Base-by-base conservation (phyloP, 2,329 filamentous ascomycete genomes). In the Cordyceps farinosa region DNA sequence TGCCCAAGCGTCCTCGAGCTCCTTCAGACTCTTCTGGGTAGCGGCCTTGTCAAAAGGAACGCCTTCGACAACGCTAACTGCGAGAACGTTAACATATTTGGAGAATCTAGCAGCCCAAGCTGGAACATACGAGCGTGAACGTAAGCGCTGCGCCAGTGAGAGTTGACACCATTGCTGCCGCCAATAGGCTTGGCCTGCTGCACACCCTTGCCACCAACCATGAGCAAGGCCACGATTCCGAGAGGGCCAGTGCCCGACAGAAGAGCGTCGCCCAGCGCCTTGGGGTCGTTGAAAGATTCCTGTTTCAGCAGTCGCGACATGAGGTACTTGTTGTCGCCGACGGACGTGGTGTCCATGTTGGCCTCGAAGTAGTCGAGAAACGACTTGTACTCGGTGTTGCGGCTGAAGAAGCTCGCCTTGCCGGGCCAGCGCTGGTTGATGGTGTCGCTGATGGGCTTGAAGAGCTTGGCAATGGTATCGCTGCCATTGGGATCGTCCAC, bases 151-250 rank as follows among this genome's bases (percentile, higher is more conserved):
- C 82, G 73, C 79, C 80, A 84, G 1, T 78, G 77, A 0, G 80
- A 79, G 54, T 76, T 76, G 22, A 81, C 73, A 3, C 79, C 74
- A 32, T 79, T 80, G 50, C 77, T 71, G 0, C 79, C 80, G 0
- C 80, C 81, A 22, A 77, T 70, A 0, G 80, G 78, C 38, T 71
- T 69, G 2, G 79, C 80, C 48, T 82, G 68, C 0, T 73, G 70
- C 1, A 82, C 75, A 0, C 78, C 81, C 40, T 77, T 76, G 0
- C 81, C 80, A 2, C 75, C 72, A 0, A 84, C 77, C 3, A 82
- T 65, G 61, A 74, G 78, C 0, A 73, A 73, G 1, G 74, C 70
- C n/a, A 77, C 67, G 0, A 64, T 60, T 0, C 72, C 73, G 0
- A 45, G 63, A 3, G 74, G 67, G 1, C 70, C 67, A 0, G 73